Evolutionary conservation across 805 yeast species (phyloP), one percentile per base, ranked within the genome.

Genomic region (Ogataea degrootiae): DNA sequence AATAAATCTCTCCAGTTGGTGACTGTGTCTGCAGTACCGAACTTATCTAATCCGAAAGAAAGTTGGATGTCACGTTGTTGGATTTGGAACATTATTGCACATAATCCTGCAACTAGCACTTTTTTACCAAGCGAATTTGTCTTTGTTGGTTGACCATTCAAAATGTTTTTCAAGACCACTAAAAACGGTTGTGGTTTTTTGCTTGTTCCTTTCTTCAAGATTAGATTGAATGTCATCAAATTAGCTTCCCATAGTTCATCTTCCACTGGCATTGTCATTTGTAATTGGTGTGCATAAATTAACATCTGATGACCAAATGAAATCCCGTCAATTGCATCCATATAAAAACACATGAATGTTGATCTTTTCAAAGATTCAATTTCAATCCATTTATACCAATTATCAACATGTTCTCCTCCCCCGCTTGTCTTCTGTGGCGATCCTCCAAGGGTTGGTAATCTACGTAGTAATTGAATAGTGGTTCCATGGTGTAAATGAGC

Each of bases 401-500:
- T 45, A 34, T 57, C 61, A 31, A 54, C 58, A 26, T 57, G 57
- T 21, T 59, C 63, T 19, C 45, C 46, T 5, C 38, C 37, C 53
- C 55, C 41, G 22, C 47, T 52, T 16, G 56, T 23, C 56, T 67
- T 40, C 62, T 62, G 66, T 0, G 89, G 87, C 47, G 84, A 79
- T 0, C 90, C 90, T 14, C 90, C 90, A 34, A 88, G 65, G 1
- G 85, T 77, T 1, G 95, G 88, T 0, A 88, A 80, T 55, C 96
- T 72, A 54, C 95, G 69, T 43, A 88, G 67, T 39, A 88, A 67
- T 63, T 88, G 96, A 37, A 87, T 82, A 0, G 91, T 82, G 0
- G 96, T 85, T 5, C 94, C 96, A 63, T 88, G 96, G 61, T 89
- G 96, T 19, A 89, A 69, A 63, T 85, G 92, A 0, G 88, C 86